Base-by-base conservation (phyloP, 192 early-diverging fungal genomes). In the Coemansia sp. region DNA sequence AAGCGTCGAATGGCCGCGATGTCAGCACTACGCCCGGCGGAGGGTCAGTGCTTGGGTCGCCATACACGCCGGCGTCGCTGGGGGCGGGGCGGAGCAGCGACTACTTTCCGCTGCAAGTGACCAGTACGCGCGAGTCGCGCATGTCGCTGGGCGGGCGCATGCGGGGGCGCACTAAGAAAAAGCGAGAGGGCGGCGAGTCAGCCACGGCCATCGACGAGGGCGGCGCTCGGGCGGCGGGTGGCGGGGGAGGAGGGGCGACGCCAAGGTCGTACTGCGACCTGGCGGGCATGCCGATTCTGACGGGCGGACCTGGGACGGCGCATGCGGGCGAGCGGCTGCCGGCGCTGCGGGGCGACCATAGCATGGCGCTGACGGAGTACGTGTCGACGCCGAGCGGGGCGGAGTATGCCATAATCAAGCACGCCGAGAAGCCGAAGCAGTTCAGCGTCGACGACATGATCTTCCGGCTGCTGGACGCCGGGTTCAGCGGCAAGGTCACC, bases 381-480 rank as follows among this genome's bases (percentile, higher is more conserved):
- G 65, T 84, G 40, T 75, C 83, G 62, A 76, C 72, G 22, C 45
- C 72, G 18, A 60, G 58, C 30, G 83, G 83, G n/a, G 78, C 74
- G 3, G 74, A 82, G 75, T 70, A 71, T 45, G 78, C 83, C 16
- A 68, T 84, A 13, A 74, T 84, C 65, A 63, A 61, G 63, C 83
- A 85, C 43, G 80, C 80, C 8, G 80, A 78, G 73, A 84, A 79
- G 79, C 67, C 64, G 43, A 89, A 84, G 84, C 82, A 76, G 73
- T 84, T 89, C 67, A 86, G 87, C 68, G 71, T 98, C 34, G 96
- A 98, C 86, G 91, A 94, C 66, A 89, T 92, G 74, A 95, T 98
- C 61, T 86, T 89, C 61, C 86, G 92, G 68, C 85, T 98, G 22
- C 74, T 95, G 27, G 89, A 91, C 13, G 91, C 88, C 10, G 90